phyloP scores from a whole-genome alignment of 495 filamentous ascomycete genomes.

The Amphirosellinia nigrospora region DNA sequence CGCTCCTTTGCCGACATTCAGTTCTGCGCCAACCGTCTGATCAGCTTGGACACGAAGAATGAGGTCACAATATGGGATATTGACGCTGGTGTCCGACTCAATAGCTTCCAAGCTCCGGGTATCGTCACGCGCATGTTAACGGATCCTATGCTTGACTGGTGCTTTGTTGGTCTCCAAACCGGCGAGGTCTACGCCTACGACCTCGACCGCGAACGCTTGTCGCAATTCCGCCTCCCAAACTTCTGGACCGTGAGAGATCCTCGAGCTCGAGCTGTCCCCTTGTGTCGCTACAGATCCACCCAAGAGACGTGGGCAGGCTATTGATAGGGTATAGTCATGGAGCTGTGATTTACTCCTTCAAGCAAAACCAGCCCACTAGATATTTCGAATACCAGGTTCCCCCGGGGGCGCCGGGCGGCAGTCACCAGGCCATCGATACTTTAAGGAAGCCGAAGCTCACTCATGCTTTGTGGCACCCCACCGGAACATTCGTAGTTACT shows the following conservation, averaged over 20 bases:
- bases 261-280: constrained; percentile 41
- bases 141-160: constrained; percentile 91
- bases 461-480: constrained; percentile 91
- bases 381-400: constrained; percentile 85
- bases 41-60: constrained; percentile 83
- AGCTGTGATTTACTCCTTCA: constrained; percentile 89
- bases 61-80: constrained; percentile 83
- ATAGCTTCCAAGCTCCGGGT: constrained; percentile 75
- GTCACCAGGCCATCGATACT: constrained; percentile 50
- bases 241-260: constrained; percentile 75
- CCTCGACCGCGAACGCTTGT: constrained; percentile 77
- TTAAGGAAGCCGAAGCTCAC: constrained; percentile 74
- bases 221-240: constrained; percentile 81
- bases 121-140: constrained; percentile 72
- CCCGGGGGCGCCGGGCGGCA: constrained; percentile 85
- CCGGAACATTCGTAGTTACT: constrained; percentile 86
- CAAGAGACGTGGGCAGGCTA: constrained; percentile 90
- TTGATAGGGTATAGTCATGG: constrained; percentile 87
- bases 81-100: constrained; percentile 58
- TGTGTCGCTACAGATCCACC: constrained; percentile 82
- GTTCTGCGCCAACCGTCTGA: constrained; percentile 71
- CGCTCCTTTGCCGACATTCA: constrained; percentile 46
- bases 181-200: constrained; percentile 90
- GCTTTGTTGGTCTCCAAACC: constrained; percentile 75
- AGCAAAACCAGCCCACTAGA: constrained; percentile 76